Evolutionary conservation across 371 early-diverging fungal species (phyloP), one percentile per base, ranked within the genome.

Genomic region (Encephalitozoon hellem): DNA sequence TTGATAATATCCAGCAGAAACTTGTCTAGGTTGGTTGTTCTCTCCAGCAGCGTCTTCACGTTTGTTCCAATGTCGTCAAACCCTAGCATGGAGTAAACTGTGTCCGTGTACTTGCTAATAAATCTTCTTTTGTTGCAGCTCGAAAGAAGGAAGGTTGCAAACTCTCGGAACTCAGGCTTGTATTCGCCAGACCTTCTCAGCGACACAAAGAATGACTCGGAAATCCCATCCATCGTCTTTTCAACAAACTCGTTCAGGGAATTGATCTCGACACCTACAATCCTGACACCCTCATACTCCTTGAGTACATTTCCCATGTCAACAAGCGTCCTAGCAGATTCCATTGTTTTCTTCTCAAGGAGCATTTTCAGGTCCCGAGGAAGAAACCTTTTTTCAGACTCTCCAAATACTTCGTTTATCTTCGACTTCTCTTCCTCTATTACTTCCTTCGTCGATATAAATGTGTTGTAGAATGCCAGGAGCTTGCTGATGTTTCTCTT

Each of bases 401-500:
- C 55, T 42, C 43, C 42, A 54, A 55, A 39, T 23, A 65, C 38
- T 6, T 54, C 43, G 11, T 34, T 21, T 2, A 75, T 2, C 18
- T 32, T 34, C 12, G 51, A 34, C 39, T 49, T 51, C 9, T 68
- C 69, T 30, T 72, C 18, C 43, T 65, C 30, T 11, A 75, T 38
- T 9, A 12, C 18, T 9, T 74, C 34, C 26, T 59, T 26, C 2
- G 76, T 45, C n/a, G 32, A 21, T 21, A 55, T 67, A 49, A 76
- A 80, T 15, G 38, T 51, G 9, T 70, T 42, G 42, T 76, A 76
- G 30, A 80, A 80, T 12, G 39, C 23, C 23, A 76, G 34, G 5
- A 77, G 43, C 23, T 25, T 41, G 26, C 52, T 42, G n/a, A 76
- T 54, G 42, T 72, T 76, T 69, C 32, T 66, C 55, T 77, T 80